Evolutionary conservation across 768 basidiomycete genomes (phyloP), one percentile per base, ranked within the genome.

Genomic region (Boletus rufocinnamomeus): DNA sequence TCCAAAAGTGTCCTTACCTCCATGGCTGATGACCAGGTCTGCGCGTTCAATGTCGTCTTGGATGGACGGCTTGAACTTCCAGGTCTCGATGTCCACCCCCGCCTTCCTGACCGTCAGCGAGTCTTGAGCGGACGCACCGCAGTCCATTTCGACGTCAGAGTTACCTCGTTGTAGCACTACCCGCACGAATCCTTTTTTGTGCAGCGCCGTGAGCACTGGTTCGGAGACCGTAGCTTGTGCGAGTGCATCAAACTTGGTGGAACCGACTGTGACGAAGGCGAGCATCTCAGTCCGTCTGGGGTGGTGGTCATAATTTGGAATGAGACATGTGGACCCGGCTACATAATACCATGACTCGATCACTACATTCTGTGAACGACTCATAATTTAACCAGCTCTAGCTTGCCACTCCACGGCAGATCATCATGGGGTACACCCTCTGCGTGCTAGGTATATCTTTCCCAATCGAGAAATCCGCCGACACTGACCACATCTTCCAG

Each of bases 11-110:
- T 27, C 61, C 83, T 63, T 69, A 94, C 96, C 96, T 69, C 94
- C 96, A 80, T 98, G 96, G 64, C 93, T 91, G 40, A 99, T 89
- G 52, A 99, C 82, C 50, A 95, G 74, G 69, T 93, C 88, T 48
- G 90, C 87, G 21, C 70, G 76, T 35, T 78, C 76, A 58, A 88
- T 88, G 43, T 88, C 83, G 6, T 78, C 80, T 53, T 84, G 78
- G 59, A 98, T 78, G 23, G 88, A 84, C 10, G 86, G 79, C 69
- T 88, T 89, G 77, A 90, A 95, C 62, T 76, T 81, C 82, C 88
- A 90, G 37, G 86, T 73, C 63, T 88, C 81, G 50, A 95, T 77
- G 19, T 71, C 62, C 27, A 93, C 53, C 0, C 81, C 84, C 23
- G 71, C 68, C 35, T 72, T 75, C 17, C 35, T 54, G 47, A 58